Conservation (phyloP, 176 grass and related monocot genomes). For the Paspalum vaginatum region DNA sequence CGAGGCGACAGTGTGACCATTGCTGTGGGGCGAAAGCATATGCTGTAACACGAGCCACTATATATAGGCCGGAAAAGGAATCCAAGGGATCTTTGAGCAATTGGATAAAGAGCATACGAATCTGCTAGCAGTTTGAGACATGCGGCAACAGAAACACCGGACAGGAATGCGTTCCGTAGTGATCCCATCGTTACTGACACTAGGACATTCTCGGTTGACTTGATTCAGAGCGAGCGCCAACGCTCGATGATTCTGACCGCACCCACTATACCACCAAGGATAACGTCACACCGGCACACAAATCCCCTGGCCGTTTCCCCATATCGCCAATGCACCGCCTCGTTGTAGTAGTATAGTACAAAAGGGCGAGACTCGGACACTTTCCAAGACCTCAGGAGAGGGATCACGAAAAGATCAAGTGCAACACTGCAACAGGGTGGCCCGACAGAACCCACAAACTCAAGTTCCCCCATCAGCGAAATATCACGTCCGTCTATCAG, state of each 20-base stretch:
- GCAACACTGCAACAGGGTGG: slow-evolving; percentile 32
- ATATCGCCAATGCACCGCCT: slow-evolving; percentile 25
- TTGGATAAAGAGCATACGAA: background rate
- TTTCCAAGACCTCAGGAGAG: background rate
- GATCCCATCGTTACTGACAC: background rate
- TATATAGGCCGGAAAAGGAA: background rate
- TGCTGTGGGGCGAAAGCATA: background rate
- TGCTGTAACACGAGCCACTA: background rate
- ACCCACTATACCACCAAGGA: background rate
- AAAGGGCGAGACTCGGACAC: background rate
- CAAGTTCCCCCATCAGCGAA: slow-evolving; percentile 20
- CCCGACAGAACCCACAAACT: slow-evolving; percentile 33
- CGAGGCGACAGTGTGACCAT: background rate
- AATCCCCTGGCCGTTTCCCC: slow-evolving; percentile 19
- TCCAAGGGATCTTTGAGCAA: background rate
- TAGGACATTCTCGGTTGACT: background rate
- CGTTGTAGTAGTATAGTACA: background rate
- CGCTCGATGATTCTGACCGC: background rate
- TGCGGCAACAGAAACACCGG: background rate
- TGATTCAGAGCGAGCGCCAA: background rate
- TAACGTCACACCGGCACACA: background rate
- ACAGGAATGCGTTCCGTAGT: background rate
- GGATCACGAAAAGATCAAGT: background rate
- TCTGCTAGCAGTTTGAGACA: background rate
- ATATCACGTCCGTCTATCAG: slow-evolving; percentile 3